Percentiles rank a stretch among this genome's conserved stretches.
Evolutionary conservation across 2,329 filamentous ascomycete species (phyloP).

Genomic region (Teratosphaeria pseudoeucalypti): DNA sequence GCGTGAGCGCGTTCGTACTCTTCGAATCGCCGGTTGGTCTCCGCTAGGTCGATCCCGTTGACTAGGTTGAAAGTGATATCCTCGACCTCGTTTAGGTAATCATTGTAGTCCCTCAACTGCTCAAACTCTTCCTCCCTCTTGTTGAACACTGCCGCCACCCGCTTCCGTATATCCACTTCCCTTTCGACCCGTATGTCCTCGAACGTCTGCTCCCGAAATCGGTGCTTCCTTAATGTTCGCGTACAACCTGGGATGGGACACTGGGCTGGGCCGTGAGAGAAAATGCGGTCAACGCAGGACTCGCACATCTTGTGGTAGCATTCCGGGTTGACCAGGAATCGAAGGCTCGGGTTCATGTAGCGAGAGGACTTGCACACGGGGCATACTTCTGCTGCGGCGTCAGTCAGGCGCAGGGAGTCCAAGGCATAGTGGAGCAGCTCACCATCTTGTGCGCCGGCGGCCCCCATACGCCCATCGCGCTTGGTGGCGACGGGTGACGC

Average conservation of each 20-base stretch:
- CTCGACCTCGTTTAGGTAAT: constrained; percentile 91
- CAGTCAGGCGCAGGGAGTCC: not conserved
- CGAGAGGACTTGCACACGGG: constrained; percentile 95
- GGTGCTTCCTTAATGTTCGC: constrained; percentile 72
- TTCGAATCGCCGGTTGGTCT: constrained; percentile 48
- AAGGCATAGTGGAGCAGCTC: constrained; percentile 11
- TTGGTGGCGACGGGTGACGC: constrained; percentile 11
- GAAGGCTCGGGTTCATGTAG: constrained; percentile 88
- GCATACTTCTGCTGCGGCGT: constrained; percentile 57
- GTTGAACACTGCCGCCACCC: constrained; percentile 72
- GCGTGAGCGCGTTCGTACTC: constrained; percentile 66
- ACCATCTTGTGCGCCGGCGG: constrained; percentile 20
- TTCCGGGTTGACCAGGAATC: constrained; percentile 92
- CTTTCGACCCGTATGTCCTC: constrained; percentile 78
- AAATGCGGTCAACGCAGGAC: constrained; percentile 89
- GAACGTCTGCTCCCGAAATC: constrained; percentile 83
- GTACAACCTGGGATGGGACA: constrained; percentile 86
- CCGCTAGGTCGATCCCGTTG: constrained; percentile 56
- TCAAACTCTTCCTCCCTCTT: constrained; percentile 86
- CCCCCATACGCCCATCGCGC: not conserved
- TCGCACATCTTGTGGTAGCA: constrained; percentile 99
- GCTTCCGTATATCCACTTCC: constrained; percentile 80
- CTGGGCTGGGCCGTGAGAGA: constrained; percentile 79
- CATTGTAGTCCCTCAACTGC: constrained; percentile 71
- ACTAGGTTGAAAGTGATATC: constrained; percentile 83